These are phyloP conservation scores for Trebouxia gelatinosa DNA, from an alignment of 163 green algal genomes.

Conservation along the genomic window DNA sequence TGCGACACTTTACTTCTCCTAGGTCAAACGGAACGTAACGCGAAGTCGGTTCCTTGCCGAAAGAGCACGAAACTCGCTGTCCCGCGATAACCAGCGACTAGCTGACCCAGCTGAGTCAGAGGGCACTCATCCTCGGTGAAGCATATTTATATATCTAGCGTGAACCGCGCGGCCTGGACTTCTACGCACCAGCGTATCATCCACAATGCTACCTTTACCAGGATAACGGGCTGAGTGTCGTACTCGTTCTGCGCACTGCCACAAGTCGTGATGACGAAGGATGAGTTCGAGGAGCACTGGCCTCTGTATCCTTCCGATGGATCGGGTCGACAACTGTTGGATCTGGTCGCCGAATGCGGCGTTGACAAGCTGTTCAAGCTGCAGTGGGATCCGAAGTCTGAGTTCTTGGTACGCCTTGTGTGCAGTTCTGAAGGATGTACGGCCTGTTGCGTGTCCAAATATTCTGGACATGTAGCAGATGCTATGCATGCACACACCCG, in stretches of 20 bases:
- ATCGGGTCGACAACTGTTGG: background rate
- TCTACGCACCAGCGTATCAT: too few species aligned
- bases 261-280: background rate
- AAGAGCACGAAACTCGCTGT: too few species aligned
- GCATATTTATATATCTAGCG: background rate
- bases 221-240: background rate
- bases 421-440: background rate
- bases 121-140: slow-evolving; percentile 3
- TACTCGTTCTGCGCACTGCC: too few species aligned
- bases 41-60: background rate
- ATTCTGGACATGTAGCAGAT: background rate
- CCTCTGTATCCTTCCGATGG: slow-evolving; percentile 3
- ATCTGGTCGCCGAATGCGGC: slow-evolving; percentile 8
- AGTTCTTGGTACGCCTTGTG: slow-evolving; percentile 30
- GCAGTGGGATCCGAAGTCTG: slow-evolving; percentile 20
- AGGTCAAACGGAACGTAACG: background rate
- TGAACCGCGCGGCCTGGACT: background rate
- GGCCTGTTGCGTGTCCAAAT: background rate
- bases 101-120: too few species aligned
- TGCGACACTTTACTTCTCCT: too few species aligned
- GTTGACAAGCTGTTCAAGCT: slow-evolving; percentile 31
- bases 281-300: slow-evolving; percentile 18
- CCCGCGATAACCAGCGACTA: too few species aligned
- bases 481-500: background rate
- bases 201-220: background rate